phyloP scores from a whole-genome alignment of 805 yeast species.

The Nakazawaea pomicola region DNA sequence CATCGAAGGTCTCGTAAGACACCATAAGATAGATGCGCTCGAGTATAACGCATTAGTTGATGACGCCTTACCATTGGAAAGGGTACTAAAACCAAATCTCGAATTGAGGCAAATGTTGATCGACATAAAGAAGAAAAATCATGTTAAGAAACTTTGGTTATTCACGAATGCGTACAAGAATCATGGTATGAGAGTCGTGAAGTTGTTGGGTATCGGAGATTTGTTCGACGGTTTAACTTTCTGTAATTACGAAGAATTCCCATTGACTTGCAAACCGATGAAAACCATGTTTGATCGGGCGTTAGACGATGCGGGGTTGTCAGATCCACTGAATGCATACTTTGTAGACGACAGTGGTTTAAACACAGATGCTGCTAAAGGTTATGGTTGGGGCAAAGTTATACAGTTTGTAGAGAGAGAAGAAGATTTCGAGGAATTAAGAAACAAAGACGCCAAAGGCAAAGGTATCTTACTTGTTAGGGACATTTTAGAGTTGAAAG shows the following conservation, averaged over 20 bases:
- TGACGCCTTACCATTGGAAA: conserved; percentile 83
- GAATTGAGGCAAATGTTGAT: conserved; percentile 48
- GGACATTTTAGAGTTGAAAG: conserved; percentile 49
- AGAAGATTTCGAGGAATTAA: conserved; percentile 39
- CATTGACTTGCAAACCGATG: conserved; percentile 89
- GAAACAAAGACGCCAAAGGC: conserved; percentile 29
- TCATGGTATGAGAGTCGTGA: conserved; percentile 79
- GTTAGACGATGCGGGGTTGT: conserved; percentile 58
- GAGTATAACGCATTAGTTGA: conserved; percentile 87
- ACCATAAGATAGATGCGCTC: conserved; percentile 75
- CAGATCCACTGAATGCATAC: conserved; percentile 45
- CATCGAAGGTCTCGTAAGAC: conserved; percentile 76
- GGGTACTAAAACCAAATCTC: conserved; percentile 62
- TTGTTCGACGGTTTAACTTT: conserved; percentile 89
- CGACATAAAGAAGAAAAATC: conserved; percentile 37
- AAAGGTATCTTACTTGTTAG: conserved; percentile 49
- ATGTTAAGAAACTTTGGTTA: conserved; percentile 77
- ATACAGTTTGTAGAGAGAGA: conserved; percentile 74
- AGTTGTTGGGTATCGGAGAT: conserved; percentile 84
- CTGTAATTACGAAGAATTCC: conserved; percentile 75
- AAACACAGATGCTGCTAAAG: conserved; percentile 70
- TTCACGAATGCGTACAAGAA: conserved; percentile 92
- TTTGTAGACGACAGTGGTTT: conserved; percentile 86
- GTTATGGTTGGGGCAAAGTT: conserved; percentile 67
- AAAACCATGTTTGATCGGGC: conserved; percentile 57